Base-by-base conservation (phyloP, 768 basidiomycete species). In the Rhodotorula paludigena region DNA sequence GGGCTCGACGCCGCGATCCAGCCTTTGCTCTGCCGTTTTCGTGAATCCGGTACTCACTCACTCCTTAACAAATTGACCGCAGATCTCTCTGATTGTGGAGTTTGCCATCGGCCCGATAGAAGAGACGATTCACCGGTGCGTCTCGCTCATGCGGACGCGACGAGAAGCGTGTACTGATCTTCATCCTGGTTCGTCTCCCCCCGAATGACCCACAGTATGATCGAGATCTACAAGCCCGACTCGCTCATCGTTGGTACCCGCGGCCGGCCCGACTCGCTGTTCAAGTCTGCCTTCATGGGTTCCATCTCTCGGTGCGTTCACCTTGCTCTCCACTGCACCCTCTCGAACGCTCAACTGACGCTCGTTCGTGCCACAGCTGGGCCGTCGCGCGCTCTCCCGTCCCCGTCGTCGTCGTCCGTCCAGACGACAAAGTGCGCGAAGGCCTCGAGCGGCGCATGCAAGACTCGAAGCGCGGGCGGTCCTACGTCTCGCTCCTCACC, bases 371-470 rank as follows among this genome's bases (percentile, higher is more conserved):
- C 5, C 74, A 57, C 67, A 88, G 86, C 72, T 89, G 90, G 76
- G 90, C 89, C 69, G 84, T 96, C 49, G 87, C 89, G 25, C 92
- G 90, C 76, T 92, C 91, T 1, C 92, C 94, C 2, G 91, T 99
- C 0, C 94, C 94, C 4, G 89, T 96, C 73, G 92, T 98, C 69
- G 94, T 98, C 58, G 92, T 98, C 48, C 84, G 91, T 60, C 78
- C 74, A 25, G 79, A 75, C 25, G 64, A 66, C 56, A 76, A 75
- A 51, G 74, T 76, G 1, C 62, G 64, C 6, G 73, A 74, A 55
- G 58, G 55, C 18, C 57, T 74, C 58, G 52, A 63, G 35, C 61
- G 61, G 4, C 69, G 73, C 4, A 44, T 68, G 15, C 51, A 62
- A n/a, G 66, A 72, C 64, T 28, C 36, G 15, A 68, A 69, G 38